Evolutionary conservation across 2,329 filamentous ascomycete species (phyloP), one percentile per base, ranked within the genome.

Genomic region (Colletotrichum spinosum): DNA sequence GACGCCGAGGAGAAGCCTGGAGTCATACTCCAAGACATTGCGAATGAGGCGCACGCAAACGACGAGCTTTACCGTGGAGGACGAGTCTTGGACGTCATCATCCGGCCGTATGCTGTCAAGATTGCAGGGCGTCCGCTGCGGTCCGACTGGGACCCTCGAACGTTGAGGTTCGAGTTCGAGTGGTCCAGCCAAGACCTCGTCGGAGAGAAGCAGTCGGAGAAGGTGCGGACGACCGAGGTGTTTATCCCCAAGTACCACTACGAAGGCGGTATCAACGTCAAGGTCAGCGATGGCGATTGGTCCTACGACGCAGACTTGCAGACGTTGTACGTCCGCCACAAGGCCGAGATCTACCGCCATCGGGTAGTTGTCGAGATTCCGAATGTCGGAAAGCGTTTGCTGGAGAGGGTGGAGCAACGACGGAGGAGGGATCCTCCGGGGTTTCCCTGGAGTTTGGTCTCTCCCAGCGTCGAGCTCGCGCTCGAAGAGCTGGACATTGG

Each of bases 91-190:
- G 78, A 80, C 41, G 77, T 79, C 3, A 73, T 80, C 37, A 76
- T 81, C 34, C 76, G 79, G 3, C 79, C 79, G 0, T 80, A 81
- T 44, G 78, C 79, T 0, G 76, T 75, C 39, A 81, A 81, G 63
- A 74, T 75, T 25, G 79, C 79, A 2, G 79, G 79, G 1, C 60
- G 69, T n/a, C 75, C 77, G 0, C 53, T 73, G 8, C 70, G 68
- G 2, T 79, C 79, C 6, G 67, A 73, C 58, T 81, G 79, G 73
- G 70, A 78, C 50, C 70, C 73, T 6, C 73, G 72, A 9, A 76
- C 74, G 4, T 70, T 79, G 4, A 71, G 70, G 4, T 81, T 73
- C 55, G 75, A 76, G 48, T 74, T 79, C 34, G 69, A 73, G 44
- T 81, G 79, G 74, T 46, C 62, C 15, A 65, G 62, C 17, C 38